These are phyloP conservation scores for Citrus sinensis DNA, from an alignment of 345 rosid genomes.

Conservation along the genomic window DVS_A1.0 CM039161.1:24575501-24576000, in stretches of 20 bases:
- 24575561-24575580: slow-evolving; percentile 84
- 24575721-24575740: neutral
- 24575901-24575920: slow-evolving; percentile 72
- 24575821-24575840: neutral
- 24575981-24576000: slow-evolving; percentile 60
- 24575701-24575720: slow-evolving; percentile 73
- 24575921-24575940: slow-evolving; percentile 80
- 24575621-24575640: slow-evolving; percentile 45
- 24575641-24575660: slow-evolving; percentile 57
- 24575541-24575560: slow-evolving; percentile 75
- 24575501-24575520: slow-evolving; percentile 38
- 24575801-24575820: neutral
- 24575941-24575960: slow-evolving; percentile 78
- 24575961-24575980: slow-evolving; percentile 80
- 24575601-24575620: slow-evolving; percentile 56
- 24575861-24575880: slow-evolving; percentile 16
- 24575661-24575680: slow-evolving; percentile 71
- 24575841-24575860: neutral
- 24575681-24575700: slow-evolving; percentile 75
- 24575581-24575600: slow-evolving; percentile 72
- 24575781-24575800: slow-evolving; percentile 6
- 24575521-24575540: slow-evolving; percentile 39
- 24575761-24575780: neutral
- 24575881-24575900: slow-evolving; percentile 75
- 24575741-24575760: neutral